phyloP scores from a whole-genome alignment of 148 eudicot species.

The Talinum fruticosum region DNA sequence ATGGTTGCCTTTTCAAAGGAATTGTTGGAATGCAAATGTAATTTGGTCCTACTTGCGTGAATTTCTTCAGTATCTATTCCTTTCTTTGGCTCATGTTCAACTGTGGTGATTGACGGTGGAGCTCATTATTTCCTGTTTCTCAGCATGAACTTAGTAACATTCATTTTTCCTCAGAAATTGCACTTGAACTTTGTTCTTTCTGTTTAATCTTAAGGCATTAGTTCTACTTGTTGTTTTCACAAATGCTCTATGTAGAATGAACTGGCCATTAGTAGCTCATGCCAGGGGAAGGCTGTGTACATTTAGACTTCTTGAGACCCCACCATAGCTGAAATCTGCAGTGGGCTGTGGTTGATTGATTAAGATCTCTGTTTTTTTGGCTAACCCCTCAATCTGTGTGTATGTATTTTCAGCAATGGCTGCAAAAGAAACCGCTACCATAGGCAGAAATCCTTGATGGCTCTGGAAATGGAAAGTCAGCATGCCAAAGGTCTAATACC shows the following conservation, averaged over 20 bases:
- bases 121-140: no score
- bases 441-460: conserved; percentile 66
- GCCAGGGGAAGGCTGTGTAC: no score
- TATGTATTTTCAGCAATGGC: conserved; percentile 45
- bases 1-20: no score
- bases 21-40: no score
- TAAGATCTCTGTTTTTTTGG: background rate
- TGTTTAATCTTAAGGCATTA: background rate
- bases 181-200: background rate
- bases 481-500: conserved; percentile 79
- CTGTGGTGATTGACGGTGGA: no score
- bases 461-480: conserved; percentile 85
- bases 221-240: background rate
- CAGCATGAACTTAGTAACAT: no score
- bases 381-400: background rate
- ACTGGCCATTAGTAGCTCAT: no score
- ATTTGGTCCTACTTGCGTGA: no score
- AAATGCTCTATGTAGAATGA: background rate
- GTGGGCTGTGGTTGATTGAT: background rate
- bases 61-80: no score
- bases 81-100: no score
- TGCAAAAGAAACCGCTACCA: conserved; percentile 78
- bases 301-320: no score
- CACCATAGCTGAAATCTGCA: no score
- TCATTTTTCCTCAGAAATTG: background rate